Evolutionary conservation across 2,329 filamentous ascomycete genomes (phyloP).

Genomic region (Pseudocercospora ulei): DNA sequence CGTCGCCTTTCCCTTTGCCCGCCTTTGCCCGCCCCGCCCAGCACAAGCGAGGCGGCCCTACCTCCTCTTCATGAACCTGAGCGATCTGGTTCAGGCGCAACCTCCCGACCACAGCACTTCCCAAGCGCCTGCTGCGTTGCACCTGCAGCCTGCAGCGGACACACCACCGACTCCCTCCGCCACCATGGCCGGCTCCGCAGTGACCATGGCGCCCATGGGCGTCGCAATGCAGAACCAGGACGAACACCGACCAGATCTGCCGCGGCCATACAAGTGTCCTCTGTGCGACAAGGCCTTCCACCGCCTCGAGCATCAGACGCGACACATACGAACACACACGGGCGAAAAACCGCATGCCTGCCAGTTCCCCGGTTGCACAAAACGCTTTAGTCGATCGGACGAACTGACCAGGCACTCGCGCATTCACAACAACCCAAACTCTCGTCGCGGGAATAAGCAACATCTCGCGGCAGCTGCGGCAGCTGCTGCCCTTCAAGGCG

Average conservation of each 20-base stretch:
- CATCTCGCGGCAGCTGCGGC: conserved; percentile 52
- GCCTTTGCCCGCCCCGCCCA: too few relatives aligned
- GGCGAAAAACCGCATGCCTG: conserved; percentile 97
- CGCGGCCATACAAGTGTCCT: conserved; percentile 95
- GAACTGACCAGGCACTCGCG: conserved; percentile 93
- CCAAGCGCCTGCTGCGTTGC: background rate
- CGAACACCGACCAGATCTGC: conserved; percentile 69
- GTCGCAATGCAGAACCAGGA: conserved; percentile 56
- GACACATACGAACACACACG: conserved; percentile 92
- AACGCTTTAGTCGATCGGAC: conserved; percentile 92
- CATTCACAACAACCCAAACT: conserved; percentile 99
- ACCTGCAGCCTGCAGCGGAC: background rate
- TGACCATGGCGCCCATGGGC: conserved; percentile 39
- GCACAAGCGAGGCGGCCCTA: background rate
- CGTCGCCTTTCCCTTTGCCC: too few relatives aligned
- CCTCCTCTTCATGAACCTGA: conserved; percentile 4
- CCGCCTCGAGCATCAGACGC: conserved; percentile 84
- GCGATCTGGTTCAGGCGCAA: conserved; percentile 4
- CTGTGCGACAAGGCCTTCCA: conserved; percentile 98
- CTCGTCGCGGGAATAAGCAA: conserved; percentile 80
- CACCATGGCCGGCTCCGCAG: conserved; percentile 39
- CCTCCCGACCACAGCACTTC: background rate
- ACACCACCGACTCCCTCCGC: background rate
- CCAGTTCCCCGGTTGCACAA: conserved; percentile 89
- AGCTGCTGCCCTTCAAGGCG: conserved; percentile 44